These are phyloP conservation scores for Dryas integrifolia DNA, from an alignment of 331 rosid genomes.

Conservation along the genomic window DNA sequence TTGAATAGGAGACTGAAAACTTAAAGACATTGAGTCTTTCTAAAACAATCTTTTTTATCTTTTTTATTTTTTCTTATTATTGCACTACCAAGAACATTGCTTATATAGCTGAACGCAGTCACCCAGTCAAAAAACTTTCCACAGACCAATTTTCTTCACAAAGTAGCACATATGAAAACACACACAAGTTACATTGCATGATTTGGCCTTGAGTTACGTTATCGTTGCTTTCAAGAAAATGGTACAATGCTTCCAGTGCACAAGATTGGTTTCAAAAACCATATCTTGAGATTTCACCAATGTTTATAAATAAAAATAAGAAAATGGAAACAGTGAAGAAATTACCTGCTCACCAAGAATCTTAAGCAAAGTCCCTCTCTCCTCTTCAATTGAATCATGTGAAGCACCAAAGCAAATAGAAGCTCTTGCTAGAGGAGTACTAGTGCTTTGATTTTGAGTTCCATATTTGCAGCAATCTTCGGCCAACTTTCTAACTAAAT, in stretches of 20 bases:
- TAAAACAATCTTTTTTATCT: too few relatives aligned
- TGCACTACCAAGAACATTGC: not conserved
- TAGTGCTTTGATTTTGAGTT: conserved; percentile 45
- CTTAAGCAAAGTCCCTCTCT: conserved; percentile 59
- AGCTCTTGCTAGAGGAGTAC: conserved; percentile 51
- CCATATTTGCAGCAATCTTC: conserved; percentile 79
- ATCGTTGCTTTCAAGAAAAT: not conserved
- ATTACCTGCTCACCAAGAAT: conserved; percentile 71
- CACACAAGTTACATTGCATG: not conserved
- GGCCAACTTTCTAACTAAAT: conserved; percentile 69
- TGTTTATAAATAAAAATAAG: conserved; percentile 16
- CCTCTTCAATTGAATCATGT: conserved; percentile 55
- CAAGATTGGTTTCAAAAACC: conserved; percentile 15
- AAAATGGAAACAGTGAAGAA: conserved; percentile 22
- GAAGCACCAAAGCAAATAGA: conserved; percentile 63
- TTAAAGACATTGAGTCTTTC: too few relatives aligned
- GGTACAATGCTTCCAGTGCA: conserved; percentile 4
- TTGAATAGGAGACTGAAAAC: too few relatives aligned
- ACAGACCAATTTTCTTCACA: not conserved
- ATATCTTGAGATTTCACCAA: conserved; percentile 12
- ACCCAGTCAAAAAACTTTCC: not conserved
- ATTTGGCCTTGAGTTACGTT: not conserved
- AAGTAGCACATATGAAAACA: not conserved
- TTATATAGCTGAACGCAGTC: not conserved
- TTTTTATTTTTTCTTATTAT: too few relatives aligned